These are phyloP conservation scores for Atkinsonella hypoxylon DNA, from an alignment of 2,329 filamentous ascomycete genomes.

Conservation along the genomic window DNA sequence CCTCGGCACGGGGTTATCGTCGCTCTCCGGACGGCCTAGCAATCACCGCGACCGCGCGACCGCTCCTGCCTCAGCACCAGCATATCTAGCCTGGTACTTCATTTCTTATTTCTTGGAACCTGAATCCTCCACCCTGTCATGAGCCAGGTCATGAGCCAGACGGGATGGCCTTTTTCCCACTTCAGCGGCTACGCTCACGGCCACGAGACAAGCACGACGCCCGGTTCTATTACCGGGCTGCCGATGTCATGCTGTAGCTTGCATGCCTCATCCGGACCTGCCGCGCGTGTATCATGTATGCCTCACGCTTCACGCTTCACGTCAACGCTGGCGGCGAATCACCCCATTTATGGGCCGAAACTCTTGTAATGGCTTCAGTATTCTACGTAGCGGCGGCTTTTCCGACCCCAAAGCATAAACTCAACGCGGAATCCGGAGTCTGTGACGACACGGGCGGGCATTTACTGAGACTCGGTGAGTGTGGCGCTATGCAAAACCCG, in stretches of 20 bases:
- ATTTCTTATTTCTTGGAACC: too few relatives aligned
- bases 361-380: neutral
- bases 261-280: neutral
- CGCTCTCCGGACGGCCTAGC: constrained; percentile 1
- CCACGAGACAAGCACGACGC: neutral
- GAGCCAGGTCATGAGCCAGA: neutral
- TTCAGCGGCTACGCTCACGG: neutral
- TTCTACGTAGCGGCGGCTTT: neutral
- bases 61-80: too few relatives aligned
- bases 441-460: neutral
- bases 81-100: too few relatives aligned
- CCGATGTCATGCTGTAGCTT: neutral
- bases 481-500: neutral
- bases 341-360: too few relatives aligned
- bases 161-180: neutral
- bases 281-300: too few relatives aligned
- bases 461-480: neutral
- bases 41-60: neutral
- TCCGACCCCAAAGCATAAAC: neutral
- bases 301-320: too few relatives aligned
- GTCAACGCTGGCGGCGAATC: too few relatives aligned
- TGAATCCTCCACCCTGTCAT: too few relatives aligned
- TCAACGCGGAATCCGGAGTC: neutral
- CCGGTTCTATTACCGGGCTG: neutral
- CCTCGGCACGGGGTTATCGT: neutral